phyloP scores from a whole-genome alignment of 1,284 basidiomycete species.

The Wolfiporia cocos region DNA sequence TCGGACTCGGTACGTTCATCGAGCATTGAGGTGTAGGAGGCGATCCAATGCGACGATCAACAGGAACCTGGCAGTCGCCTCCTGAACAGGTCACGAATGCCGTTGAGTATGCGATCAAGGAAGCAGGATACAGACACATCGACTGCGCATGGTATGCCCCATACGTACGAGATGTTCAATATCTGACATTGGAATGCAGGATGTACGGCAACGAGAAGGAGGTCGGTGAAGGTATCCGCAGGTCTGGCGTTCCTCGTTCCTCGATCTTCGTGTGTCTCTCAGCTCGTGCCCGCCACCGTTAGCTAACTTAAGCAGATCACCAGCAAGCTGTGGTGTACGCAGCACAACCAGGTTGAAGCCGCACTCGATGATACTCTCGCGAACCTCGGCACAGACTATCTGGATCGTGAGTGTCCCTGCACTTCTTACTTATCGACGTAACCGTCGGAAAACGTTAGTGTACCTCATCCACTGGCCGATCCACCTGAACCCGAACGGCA shows the following conservation, averaged over 20 bases:
- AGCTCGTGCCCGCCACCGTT: constrained; percentile 23
- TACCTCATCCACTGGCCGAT: constrained; percentile 85
- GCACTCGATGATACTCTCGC: constrained; percentile 67
- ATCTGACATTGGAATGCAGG: constrained; percentile 25
- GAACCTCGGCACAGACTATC: constrained; percentile 71
- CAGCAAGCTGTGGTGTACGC: constrained; percentile 69
- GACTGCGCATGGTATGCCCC: constrained; percentile 65
- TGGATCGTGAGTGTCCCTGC: constrained; percentile 50
- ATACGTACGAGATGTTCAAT: neutral
- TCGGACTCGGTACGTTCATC: constrained; percentile 59
- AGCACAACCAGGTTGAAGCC: constrained; percentile 70
- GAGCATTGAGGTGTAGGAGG: constrained; percentile 6
- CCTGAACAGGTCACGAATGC: constrained; percentile 65
- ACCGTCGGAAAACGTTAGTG: constrained; percentile 32
- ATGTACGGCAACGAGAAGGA: constrained; percentile 75
- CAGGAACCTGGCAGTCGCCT: constrained; percentile 78
- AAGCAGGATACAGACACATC: constrained; percentile 72
- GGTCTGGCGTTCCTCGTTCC: constrained; percentile 70
- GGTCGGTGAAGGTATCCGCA: constrained; percentile 79
- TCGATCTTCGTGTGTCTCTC: constrained; percentile 86
- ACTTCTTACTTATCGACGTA: neutral
- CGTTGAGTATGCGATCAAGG: constrained; percentile 69
- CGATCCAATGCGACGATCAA: neutral
- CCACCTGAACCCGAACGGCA: constrained; percentile 68
- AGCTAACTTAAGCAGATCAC: constrained; percentile 40